Conservation (phyloP, 352 stramenopile species). For the Globisporangium alternatum region DNA sequence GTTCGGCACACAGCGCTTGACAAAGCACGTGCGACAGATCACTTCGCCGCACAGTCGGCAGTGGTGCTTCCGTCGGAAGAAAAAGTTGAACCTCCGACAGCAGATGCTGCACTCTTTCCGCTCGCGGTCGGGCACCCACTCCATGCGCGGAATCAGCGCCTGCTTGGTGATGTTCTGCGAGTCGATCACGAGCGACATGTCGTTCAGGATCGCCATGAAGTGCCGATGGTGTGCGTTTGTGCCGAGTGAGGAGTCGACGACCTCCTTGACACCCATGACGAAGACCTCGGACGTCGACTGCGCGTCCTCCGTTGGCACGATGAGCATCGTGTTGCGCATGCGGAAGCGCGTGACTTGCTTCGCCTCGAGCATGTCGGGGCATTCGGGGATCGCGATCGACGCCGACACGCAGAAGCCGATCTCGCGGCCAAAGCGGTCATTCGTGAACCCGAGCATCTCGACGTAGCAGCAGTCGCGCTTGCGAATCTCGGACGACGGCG, state of each 20-base stretch:
- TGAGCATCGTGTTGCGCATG: slow-evolving; percentile 48
- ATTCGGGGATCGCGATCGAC: slow-evolving; percentile 45
- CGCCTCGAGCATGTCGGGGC: slow-evolving; percentile 27
- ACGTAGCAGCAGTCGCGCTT: slow-evolving; percentile 46
- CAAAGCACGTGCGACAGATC: slow-evolving; percentile 48
- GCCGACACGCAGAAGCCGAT: slow-evolving; percentile 38
- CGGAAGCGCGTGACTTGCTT: slow-evolving; percentile 36
- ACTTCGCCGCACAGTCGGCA: slow-evolving; percentile 51
- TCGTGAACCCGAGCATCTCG: slow-evolving; percentile 50
- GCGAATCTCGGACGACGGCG: slow-evolving; percentile 20
- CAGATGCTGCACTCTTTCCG: slow-evolving; percentile 24
- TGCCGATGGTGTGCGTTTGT: slow-evolving; percentile 40
- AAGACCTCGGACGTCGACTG: slow-evolving; percentile 45
- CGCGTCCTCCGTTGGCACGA: slow-evolving; percentile 26
- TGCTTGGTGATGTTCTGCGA: slow-evolving; percentile 48
- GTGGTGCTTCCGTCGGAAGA: slow-evolving; percentile 40
- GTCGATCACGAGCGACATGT: slow-evolving; percentile 57
- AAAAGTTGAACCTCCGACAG: slow-evolving; percentile 21
- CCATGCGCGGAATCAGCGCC: slow-evolving; percentile 20
- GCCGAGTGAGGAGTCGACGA: slow-evolving; percentile 29
- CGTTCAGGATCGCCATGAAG: slow-evolving; percentile 44
- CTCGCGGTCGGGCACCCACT: slow-evolving; percentile 39
- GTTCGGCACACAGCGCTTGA: slow-evolving; percentile 32
- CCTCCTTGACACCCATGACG: slow-evolving; percentile 35
- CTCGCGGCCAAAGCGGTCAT: slow-evolving; percentile 32